Evolutionary conservation across 2,329 filamentous ascomycete genomes (phyloP).

Genomic region (Colletotrichum sp.): DNA sequence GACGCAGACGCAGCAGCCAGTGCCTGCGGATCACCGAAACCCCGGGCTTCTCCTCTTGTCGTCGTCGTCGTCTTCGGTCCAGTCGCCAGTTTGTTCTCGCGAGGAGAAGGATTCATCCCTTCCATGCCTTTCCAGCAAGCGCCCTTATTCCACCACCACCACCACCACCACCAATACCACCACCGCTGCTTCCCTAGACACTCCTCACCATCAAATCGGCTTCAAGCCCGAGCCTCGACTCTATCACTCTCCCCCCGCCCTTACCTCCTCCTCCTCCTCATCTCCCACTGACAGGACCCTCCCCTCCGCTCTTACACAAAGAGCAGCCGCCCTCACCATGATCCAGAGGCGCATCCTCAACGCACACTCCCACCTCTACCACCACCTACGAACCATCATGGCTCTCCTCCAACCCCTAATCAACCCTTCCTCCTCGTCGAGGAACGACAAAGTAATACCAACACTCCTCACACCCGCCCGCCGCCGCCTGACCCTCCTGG

Average conservation of each 20-base stretch:
- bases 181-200: background rate
- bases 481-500: conserved; percentile 12
- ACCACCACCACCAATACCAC: background rate
- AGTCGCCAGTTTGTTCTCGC: background rate
- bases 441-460: background rate
- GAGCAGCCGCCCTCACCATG: background rate
- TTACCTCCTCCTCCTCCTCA: background rate
- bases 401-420: conserved; percentile 11
- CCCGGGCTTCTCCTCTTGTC: background rate
- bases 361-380: background rate
- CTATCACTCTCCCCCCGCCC: background rate
- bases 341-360: background rate
- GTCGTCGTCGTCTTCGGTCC: background rate
- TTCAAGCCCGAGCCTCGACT: background rate
- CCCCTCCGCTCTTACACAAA: background rate
- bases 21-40: background rate
- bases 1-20: background rate
- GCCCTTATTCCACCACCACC: background rate
- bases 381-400: conserved; percentile 3
- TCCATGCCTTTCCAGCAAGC: background rate
- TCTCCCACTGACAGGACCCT: background rate
- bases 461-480: background rate
- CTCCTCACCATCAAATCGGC: background rate
- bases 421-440: background rate
- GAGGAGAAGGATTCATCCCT: conserved; percentile 13